These are phyloP conservation scores for Porcisia deanei DNA, from an alignment of 208 protist species.

Conservation along the genomic window DNA sequence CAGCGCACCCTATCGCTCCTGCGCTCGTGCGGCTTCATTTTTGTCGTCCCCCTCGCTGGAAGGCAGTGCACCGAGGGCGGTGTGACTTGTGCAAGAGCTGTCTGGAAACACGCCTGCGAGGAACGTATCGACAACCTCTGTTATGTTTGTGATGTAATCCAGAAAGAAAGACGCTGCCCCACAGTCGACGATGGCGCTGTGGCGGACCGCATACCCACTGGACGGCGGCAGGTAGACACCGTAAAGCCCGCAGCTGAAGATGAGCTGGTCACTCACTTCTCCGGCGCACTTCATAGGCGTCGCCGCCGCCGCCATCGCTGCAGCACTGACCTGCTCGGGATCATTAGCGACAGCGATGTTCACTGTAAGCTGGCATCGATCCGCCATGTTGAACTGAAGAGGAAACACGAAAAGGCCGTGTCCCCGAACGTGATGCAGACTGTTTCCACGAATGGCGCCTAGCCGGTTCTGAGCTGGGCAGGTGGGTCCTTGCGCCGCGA, in stretches of 20 bases:
- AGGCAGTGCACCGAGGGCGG: background rate
- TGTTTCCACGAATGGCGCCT: constrained; percentile 24
- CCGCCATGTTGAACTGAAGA: constrained; percentile 30
- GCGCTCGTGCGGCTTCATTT: background rate
- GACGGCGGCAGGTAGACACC: constrained; percentile 42
- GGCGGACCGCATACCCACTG: constrained; percentile 29
- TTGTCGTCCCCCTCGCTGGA: too few species aligned
- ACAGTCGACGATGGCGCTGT: constrained; percentile 30
- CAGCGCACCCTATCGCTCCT: background rate
- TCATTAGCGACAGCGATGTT: constrained; percentile 16
- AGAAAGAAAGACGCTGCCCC: constrained; percentile 16
- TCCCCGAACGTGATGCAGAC: constrained; percentile 24
- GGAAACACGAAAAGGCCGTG: constrained; percentile 44
- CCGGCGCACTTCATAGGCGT: constrained; percentile 9
- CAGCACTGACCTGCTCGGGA: background rate
- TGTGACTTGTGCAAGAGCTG: constrained; percentile 2
- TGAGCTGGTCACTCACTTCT: constrained; percentile 17
- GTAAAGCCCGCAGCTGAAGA: constrained; percentile 35
- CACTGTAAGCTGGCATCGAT: constrained; percentile 6
- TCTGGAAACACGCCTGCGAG: constrained; percentile 6
- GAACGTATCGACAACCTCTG: background rate
- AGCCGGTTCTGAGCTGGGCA: constrained; percentile 29
- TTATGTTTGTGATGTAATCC: constrained; percentile 35
- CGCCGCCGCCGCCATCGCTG: constrained; percentile 1
- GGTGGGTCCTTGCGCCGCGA: constrained; percentile 14